A percentile compares a stretch with the other conserved stretches of the same genome.
Evolutionary conservation across 169 alveolate species (phyloP).

Genomic region (Cryptosporidium viatorum): DNA sequence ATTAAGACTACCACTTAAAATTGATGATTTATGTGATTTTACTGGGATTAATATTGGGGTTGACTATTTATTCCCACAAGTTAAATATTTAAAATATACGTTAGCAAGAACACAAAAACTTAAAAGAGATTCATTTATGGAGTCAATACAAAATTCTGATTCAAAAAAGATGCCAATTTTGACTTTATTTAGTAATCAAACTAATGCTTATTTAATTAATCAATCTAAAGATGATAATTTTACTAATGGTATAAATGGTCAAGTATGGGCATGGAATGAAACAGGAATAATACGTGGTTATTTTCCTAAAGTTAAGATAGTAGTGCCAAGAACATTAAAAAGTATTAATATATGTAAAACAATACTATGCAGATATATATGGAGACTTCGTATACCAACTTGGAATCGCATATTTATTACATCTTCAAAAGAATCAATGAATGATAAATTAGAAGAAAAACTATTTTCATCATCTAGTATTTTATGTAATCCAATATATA

Average conservation of each 20-base stretch:
- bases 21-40: slow-evolving; percentile 75
- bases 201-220: slow-evolving; percentile 5
- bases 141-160: slow-evolving; percentile 2
- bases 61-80: slow-evolving; percentile 61
- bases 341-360: slow-evolving; percentile 68
- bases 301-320: slow-evolving; percentile 52
- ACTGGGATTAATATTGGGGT: slow-evolving; percentile 40
- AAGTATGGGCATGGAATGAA: slow-evolving; percentile 73
- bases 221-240: not conserved
- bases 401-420: slow-evolving; percentile 50
- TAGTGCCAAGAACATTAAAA: slow-evolving; percentile 57
- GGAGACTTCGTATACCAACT: slow-evolving; percentile 55
- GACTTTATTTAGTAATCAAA: slow-evolving; percentile 29
- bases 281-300: slow-evolving; percentile 70
- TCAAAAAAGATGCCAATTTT: slow-evolving; percentile 42
- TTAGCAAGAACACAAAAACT: slow-evolving; percentile 60
- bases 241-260: not conserved
- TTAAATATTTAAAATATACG: slow-evolving; percentile 61
- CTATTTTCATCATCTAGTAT: slow-evolving; percentile 40
- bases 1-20: slow-evolving; percentile 52
- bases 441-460: not conserved
- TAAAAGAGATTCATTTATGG: slow-evolving; percentile 51
- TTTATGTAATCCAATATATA: slow-evolving; percentile 57
- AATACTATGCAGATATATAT: slow-evolving; percentile 39
- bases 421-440: slow-evolving; percentile 22